Percentiles rank a stretch among this genome's conserved stretches.
Conservation (phyloP, 2,329 filamentous ascomycete genomes). For the Lachnellula subtilissima region DNA sequence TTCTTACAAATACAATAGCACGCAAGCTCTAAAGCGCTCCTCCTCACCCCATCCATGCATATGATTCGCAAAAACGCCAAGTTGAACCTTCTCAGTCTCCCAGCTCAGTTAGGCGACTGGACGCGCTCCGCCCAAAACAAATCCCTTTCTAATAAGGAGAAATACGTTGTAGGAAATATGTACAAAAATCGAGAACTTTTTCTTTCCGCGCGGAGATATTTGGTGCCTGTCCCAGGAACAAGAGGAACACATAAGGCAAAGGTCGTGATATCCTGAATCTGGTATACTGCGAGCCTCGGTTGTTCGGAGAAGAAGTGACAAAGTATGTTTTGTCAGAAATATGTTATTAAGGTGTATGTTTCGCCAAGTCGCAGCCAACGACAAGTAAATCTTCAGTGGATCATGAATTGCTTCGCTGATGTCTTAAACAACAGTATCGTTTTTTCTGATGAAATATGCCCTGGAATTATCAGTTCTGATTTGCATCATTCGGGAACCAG, state of each 20-base stretch:
- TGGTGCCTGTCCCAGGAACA: not conserved
- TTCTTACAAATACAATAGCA: no score
- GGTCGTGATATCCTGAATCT: conserved; percentile 8
- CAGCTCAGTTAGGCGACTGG: no score
- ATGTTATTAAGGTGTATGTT: not conserved
- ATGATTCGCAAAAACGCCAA: no score
- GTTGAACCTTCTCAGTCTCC: no score
- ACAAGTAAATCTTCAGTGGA: not conserved
- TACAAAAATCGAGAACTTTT: not conserved
- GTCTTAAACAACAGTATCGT: conserved; percentile 34
- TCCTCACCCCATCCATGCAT: no score
- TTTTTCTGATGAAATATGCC: conserved; percentile 56
- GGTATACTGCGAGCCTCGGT: not conserved
- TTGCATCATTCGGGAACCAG: not conserved
- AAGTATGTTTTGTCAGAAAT: not conserved
- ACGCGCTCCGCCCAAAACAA: not conserved
- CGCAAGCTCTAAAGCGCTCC: no score
- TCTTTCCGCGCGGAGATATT: not conserved
- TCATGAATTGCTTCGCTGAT: not conserved
- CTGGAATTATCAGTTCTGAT: conserved; percentile 32
- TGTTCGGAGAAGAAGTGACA: not conserved
- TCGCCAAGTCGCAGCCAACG: not conserved
- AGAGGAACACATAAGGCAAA: not conserved
- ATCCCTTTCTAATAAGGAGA: not conserved
- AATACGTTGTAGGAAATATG: not conserved